Base-by-base conservation (phyloP, 2,329 filamentous ascomycete genomes). In the Fusarium anthophilum region DNA sequence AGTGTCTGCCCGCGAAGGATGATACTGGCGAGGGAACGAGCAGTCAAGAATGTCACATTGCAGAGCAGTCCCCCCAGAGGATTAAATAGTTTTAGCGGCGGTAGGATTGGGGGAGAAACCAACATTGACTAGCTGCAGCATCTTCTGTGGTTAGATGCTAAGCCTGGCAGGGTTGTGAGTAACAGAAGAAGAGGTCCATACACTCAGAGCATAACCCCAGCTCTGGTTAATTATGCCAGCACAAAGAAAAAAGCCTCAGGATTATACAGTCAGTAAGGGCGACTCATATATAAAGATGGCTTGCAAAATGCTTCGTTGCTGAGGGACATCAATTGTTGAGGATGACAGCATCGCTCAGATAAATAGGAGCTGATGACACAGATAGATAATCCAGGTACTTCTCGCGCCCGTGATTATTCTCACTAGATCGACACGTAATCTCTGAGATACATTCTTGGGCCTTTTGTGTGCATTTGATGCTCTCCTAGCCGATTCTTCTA, bases 181-280 rank as follows among this genome's bases (percentile, higher is more conserved):
- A 32, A 22, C 57, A 17, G 32, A 20, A 5, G 43, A 11, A 24
- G 26, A 53, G 22, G n/a, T 15, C n/a, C 13, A n/a, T 32, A 39
- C 11, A 28, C 13, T 39, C 44, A 60, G 47, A 53, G 44, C 57
- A 30, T 37, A 41, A n/a, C n/a, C 20, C 4, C 17, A 53, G 26
- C 35, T 39, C 17, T 53, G 26, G 14, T n/a, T 14, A 24, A 24
- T n/a, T 22, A 8, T n/a, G 20, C 17, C 6, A 15, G 9, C 22
- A 22, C 30, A 28, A n/a, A 1, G 24, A 47, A 26, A 22, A 37
- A 18, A 18, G 35, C 5, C 7, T 6, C 7, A 28, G 14, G 8
- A 13, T 3, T 8, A 58, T 37, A 2, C 6, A 7, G 9, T n/a
- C 8, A 38, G 15, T 2, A 18, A 17, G 8, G n/a, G 4, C 1